Evolutionary conservation across 2,329 filamentous ascomycete genomes (phyloP), one percentile per base, ranked within the genome.

Genomic region (Claviceps quebecensis): DNA sequence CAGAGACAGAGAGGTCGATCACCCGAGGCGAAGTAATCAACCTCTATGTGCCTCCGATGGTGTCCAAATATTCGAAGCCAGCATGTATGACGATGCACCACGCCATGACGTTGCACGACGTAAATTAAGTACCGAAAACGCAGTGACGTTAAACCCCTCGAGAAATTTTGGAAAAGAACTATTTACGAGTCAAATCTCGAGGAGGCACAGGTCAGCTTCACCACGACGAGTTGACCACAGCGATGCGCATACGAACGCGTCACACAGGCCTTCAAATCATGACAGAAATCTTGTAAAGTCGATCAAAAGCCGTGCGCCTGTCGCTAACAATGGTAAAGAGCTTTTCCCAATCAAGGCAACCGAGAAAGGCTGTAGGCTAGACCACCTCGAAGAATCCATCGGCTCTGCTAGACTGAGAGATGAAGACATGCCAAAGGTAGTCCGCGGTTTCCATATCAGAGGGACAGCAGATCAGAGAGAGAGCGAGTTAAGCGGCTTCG

Each of bases 31-130:
- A 34, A 57, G 57, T n/a, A 62, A 63, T 52, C 59, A 62, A 36
- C 58, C 63, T 39, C 59, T 64, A 22, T 69, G 72, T 51, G 67
- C 61, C 19, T 72, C 75, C 46, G 70, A 66, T 6, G 71, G 75
- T 38, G 70, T 76, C 38, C 71, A 73, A 53, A 67, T 71, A 0
- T 91, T 88, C 58, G 81, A 86, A 59, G 85, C 82, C 38, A 86
- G 79, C 60, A 84, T 95, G 72, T 95, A 94, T 66, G 88, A 93
- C 57, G 88, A 95, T 60, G 77, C 67, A 16, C 67, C 71, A 22
- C 68, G 64, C 9, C 52, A 60, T 2, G 48, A 61, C 37, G 56
- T 50, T n/a, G 56, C 59, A 47, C 57, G 61, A 48, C 55, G 56
- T 19, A 50, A 59, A 38, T 64, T 61, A 4, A 60, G 58, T 16